Evolutionary conservation across 176 grass and related monocot species (phyloP).

Genomic region (Hsuehochloa calcarea): DNA sequence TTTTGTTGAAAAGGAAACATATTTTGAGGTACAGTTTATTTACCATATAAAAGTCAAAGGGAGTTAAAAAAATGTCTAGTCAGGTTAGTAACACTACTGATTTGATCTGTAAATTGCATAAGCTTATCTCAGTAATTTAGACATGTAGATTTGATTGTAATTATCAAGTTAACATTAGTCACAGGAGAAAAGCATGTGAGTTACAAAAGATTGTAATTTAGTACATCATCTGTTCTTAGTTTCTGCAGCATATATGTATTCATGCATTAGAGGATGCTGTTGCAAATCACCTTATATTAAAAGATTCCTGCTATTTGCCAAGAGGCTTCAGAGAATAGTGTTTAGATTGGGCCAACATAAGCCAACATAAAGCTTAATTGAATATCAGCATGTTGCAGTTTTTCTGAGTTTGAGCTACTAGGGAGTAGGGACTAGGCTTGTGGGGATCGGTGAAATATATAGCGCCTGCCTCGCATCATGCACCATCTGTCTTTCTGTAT

Average conservation of each 20-base stretch:
- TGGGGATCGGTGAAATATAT: not conserved
- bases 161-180: not conserved
- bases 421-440: not conserved
- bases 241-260: not conserved
- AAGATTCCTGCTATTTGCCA: not conserved
- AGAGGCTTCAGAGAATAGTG: not conserved
- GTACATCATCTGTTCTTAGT: not conserved
- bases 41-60: not conserved
- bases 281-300: constrained; percentile 7
- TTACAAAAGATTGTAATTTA: too few species aligned
- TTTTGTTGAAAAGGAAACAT: not conserved
- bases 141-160: not conserved
- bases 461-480: not conserved
- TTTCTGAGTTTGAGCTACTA: not conserved
- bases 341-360: not conserved
- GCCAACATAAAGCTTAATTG: not conserved
- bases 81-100: not conserved
- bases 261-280: not conserved
- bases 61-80: not conserved
- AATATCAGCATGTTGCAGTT: not conserved
- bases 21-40: not conserved
- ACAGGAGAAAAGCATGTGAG: not conserved
- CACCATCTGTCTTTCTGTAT: not conserved
- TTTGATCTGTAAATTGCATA: not conserved
- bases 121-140: not conserved